Base-by-base conservation (phyloP, 345 rosid genomes). In the Rhodamnia rubescens region DNA sequence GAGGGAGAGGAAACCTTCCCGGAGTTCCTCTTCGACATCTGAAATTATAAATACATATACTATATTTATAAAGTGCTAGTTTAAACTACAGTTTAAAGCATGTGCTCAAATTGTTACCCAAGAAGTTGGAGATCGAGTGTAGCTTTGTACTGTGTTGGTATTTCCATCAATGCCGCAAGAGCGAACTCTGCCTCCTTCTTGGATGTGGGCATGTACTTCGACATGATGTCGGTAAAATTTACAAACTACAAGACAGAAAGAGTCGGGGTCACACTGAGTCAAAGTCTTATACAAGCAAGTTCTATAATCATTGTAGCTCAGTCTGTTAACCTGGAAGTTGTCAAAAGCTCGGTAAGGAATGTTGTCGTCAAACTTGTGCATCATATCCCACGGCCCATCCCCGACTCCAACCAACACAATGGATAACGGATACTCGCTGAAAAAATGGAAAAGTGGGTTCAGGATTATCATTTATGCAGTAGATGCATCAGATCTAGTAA, bases 361-460 rank as follows among this genome's bases (percentile, higher is more conserved):
- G 87, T 92, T 90, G 64, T 92, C 92, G 40, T 92, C 94, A 53
- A 90, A 91, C 89, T 91, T 90, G 40, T 87, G 90, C 94, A 92
- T 91, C 88, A 88, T 88, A 84, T 91, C 94, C 94, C 93, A 92
- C 1, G 94, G 94, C 29, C 94, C 94, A n/a, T 92, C 93, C 29
- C 93, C 94, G 15, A 92, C 94, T 40, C 94, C 93, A 5, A 92
- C 94, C 78, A 92, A 81, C 44, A 91, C 89, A 27, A 92, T 89
- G 52, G 94, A 92, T 61, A 92, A 86, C 21, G 94, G 93, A 85
- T 90, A 90, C 57, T 90, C 83, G 50, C 92, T 91, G 90, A 81
- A 84, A 84, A 83, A 7, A 26, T 52, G 83, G 61, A 74, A 69
- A 69, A 9, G 47, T 36, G 18, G 26, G 80, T 69, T 69, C 80